Evolutionary conservation across 1,284 basidiomycete species (phyloP), one percentile per base, ranked within the genome.

Genomic region (Bjerkandera adusta): DNA sequence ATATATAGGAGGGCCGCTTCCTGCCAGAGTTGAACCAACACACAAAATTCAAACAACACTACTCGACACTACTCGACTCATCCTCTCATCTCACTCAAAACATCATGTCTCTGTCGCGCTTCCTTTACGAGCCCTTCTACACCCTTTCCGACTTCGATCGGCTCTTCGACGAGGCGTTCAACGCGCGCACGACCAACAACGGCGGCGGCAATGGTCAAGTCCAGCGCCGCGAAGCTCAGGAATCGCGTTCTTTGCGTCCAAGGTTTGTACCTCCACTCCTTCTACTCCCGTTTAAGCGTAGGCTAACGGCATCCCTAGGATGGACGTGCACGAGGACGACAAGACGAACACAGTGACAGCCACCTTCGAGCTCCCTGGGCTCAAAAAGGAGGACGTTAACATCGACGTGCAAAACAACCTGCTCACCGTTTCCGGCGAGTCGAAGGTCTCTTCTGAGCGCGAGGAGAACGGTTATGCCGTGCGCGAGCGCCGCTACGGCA

Each of bases 401-500:
- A 41, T 77, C 38, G 70, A 75, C 40, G 56, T 74, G 35, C 64
- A 69, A 37, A 65, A 71, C 38, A 66, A 71, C 49, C 63, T 68
- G 18, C 65, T 80, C 40, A 70, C 58, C 42, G 49, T 80, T 47
- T 72, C 72, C 8, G 77, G 73, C 5, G 73, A 78, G 63, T 62
- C 53, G 11, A 66, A 62, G 36, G 18, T 59, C 11, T 57, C 58
- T 3, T 35, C 57, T 13, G 59, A 73, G 10, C 62, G 59, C 25
- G 69, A 72, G 3, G 69, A 75, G 55, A 55, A 61, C 15, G 75
- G 73, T 20, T 80, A 67, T 45, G 65, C 67, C 20, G 65, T 79
- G n/a, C 70, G 73, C 40, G 79, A 80, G 62, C 67, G 77, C 21
- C 63, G 67, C 38, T 70, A 53, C 37, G 77, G 76, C 42, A 73